Base-by-base conservation (phyloP, 257 asterid genomes). In the Marsdenia floribunda region DNA sequence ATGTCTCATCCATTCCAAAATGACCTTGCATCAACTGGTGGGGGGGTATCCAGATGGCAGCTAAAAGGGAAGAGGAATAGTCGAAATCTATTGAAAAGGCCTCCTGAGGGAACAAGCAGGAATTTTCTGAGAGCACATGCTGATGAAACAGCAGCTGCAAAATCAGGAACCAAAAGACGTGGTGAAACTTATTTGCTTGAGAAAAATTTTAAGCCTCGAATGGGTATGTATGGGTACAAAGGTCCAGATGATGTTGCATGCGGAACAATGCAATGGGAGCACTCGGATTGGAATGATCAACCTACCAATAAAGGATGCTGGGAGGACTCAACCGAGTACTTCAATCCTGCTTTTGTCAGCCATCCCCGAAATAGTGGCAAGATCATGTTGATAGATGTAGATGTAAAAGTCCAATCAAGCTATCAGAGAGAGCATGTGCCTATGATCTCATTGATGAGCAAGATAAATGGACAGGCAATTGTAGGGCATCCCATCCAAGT, bases 401-500 rank as follows among this genome's bases (percentile, higher is more conserved):
- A 92, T 65, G 68, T 92, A 80, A 86, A 88, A 80, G 98, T 95
- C 61, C 90, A 92, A 73, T 91, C 91, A 66, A 87, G 88, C 84
- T 85, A 95, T 84, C 89, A 88, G 61, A 78, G 88, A 58, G 86
- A 86, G 79, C 93, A 85, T 54, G 97, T 89, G 59, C 96, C 99
- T 24, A 83, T 95, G 82, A 90, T 91, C 80, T 95, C 97, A 29
- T 64, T 95, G 83, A 87, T 80, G 87, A 95, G 99, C 72, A 90
- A 89, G 86, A 57, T 89, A 70, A 92, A 88, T 58, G 99, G 97
- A 33, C 96, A 89, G 77, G 95, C 99, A 6, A 89, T 95, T 66
- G 73, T 95, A 37, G 99, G 99, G 68, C 97, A 95, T 65, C 98
- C 97, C 7, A 76, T 90, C 84, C 91, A 86, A 86, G 72, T 89